These are phyloP conservation scores for Polychaeton citri DNA, from an alignment of 2,329 filamentous ascomycete species.

Conservation along the genomic window DNA sequence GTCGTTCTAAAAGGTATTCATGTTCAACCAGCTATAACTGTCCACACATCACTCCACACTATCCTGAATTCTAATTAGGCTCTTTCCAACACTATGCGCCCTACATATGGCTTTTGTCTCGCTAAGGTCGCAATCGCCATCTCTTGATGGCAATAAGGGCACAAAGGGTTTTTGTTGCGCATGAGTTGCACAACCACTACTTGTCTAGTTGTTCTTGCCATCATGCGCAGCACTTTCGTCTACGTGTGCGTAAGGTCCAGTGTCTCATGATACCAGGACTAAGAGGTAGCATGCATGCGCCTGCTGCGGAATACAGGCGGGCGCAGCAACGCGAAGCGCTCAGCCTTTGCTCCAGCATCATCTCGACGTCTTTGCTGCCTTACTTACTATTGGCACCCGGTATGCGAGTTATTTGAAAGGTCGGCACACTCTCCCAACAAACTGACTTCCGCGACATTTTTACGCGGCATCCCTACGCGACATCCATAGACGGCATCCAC, in stretches of 20 bases:
- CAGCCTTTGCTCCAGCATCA: neutral
- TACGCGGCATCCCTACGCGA: neutral
- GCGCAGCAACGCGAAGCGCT: neutral
- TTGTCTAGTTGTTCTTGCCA: neutral
- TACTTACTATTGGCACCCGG: neutral
- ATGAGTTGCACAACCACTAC: neutral
- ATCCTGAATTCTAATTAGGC: too few species aligned
- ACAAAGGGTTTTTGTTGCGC: too few species aligned
- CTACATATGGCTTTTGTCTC: too few species aligned
- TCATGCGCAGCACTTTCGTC: neutral
- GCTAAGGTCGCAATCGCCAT: too few species aligned
- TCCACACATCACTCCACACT: too few species aligned
- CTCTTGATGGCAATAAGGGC: too few species aligned
- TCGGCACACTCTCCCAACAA: neutral
- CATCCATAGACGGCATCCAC: neutral
- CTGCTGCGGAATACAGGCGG: neutral
- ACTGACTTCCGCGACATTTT: neutral
- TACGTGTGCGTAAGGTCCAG: neutral
- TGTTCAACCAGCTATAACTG: too few species aligned
- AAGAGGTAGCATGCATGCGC: neutral
- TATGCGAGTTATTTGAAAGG: neutral
- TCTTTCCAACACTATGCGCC: too few species aligned
- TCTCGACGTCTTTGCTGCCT: neutral
- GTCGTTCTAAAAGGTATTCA: too few species aligned
- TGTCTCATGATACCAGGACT: neutral